Percentiles rank a stretch among this genome's conserved stretches.
These are phyloP conservation scores for Solanum ossicruentum DNA, from an alignment of 257 asterid genomes.

Conservation along the genomic window DNA sequence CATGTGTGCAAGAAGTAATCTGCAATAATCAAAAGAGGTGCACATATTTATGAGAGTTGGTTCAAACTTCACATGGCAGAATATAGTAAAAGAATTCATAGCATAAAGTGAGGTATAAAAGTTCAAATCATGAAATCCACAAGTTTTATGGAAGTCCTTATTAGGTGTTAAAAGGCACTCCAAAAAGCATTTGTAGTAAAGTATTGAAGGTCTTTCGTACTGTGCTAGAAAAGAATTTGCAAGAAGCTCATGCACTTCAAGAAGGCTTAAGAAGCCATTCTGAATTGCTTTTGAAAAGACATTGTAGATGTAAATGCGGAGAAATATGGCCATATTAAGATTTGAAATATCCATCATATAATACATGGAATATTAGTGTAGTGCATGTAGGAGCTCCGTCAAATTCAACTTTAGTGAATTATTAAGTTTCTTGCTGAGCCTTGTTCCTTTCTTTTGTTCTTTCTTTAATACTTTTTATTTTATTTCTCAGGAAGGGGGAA, in stretches of 20 bases:
- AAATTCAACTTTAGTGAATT: background rate
- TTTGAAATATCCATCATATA: background rate
- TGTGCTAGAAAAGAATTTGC: background rate
- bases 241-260: background rate
- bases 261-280: background rate
- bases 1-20: constrained; percentile 77
- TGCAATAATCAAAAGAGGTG: constrained; percentile 14
- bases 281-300: background rate
- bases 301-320: background rate
- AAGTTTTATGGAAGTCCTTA: background rate
- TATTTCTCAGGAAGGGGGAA: background rate
- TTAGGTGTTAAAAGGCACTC: background rate
- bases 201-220: background rate
- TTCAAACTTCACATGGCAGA: background rate
- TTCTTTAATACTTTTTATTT: background rate
- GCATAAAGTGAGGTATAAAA: background rate
- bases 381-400: background rate
- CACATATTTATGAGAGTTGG: background rate
- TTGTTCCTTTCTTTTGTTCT: background rate
- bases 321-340: background rate
- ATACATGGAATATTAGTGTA: background rate
- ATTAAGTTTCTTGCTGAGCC: background rate
- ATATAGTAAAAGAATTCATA: background rate
- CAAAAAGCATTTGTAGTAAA: background rate
- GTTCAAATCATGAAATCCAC: background rate